Evolutionary conservation across 2,329 filamentous ascomycete genomes (phyloP), one percentile per base, ranked within the genome.

Genomic region (Penicillium carneum): DNA sequence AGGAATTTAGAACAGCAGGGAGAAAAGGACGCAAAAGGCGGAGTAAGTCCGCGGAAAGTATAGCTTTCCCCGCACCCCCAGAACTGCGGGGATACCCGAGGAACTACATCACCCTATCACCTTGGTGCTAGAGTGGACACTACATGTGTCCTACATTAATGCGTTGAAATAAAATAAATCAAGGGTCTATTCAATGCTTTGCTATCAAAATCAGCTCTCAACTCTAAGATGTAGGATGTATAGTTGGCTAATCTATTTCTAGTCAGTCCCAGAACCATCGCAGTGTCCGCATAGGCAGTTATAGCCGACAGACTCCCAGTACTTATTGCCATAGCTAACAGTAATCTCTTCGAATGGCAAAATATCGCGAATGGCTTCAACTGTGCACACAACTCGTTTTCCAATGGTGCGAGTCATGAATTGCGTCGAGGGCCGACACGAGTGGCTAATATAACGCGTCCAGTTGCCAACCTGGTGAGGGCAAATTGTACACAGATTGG

Each of bases 381-480:
- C 53, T 4, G 64, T 63, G 26, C 70, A 68, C 4, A 64, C 56
- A 4, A 53, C 56, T 14, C 60, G 51, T 5, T 67, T 50, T 11
- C 76, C 76, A 20, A 73, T 54, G 0, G 66, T 59, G 23, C 57
- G 52, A 2, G 16, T 18, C 0, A 7, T 7, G 47, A 75, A 77
- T 1, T 18, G 7, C 2, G 64, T 68, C 12, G 58, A 61, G 12
- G 75, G 39, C 2, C 73, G 63, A 62, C 77, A 79, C 1, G 73
- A 77, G 52, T 78, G 77, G 52, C 75, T 78, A 36, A 76, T 65
- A 43, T 69, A 79, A 16, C 77, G 70, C 5, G 74, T 76, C 65
- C 75, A 78, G 47, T 75, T 77, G 7, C 75, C 75, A 50, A 62
- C 63, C 4, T 48, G 42, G 16, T 64, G 62, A 6, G 72, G 60